Evolutionary conservation across 148 eudicot species (phyloP).

Genomic region (Camellia lanceoleosa): DNA sequence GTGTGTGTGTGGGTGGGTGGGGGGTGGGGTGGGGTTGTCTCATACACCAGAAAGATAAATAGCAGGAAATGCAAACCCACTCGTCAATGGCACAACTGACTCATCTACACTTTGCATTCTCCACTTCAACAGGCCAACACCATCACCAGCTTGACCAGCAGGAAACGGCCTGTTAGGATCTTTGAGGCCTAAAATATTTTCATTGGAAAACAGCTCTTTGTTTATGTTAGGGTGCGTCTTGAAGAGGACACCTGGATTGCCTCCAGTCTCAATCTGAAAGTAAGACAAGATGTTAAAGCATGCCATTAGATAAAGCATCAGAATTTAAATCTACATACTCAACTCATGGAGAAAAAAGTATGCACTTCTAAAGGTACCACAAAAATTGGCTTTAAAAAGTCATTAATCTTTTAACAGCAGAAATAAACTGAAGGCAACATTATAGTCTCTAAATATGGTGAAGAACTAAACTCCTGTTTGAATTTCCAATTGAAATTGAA

Average conservation of each 20-base stretch:
- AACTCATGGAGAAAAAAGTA: not conserved
- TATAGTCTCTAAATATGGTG: not conserved
- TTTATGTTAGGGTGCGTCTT: constrained; percentile 94
- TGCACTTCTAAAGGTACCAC: not conserved
- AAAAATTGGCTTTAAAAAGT: not conserved
- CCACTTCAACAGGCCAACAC: constrained; percentile 86
- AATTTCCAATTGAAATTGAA: too few relatives aligned
- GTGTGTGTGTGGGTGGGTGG: too few relatives aligned
- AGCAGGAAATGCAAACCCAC: constrained; percentile 41
- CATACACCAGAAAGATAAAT: not conserved
- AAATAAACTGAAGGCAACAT: not conserved
- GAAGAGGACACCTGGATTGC: constrained; percentile 64
- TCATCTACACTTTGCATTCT: constrained; percentile 90
- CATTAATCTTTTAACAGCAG: too few relatives aligned
- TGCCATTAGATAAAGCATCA: not conserved
- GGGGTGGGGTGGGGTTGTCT: not conserved
- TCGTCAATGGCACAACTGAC: constrained; percentile 75
- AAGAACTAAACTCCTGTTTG: too few relatives aligned
- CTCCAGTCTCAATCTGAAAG: constrained; percentile 75
- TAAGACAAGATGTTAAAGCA: constrained; percentile 5
- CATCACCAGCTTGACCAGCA: constrained; percentile 72
- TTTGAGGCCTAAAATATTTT: constrained; percentile 83
- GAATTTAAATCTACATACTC: not conserved
- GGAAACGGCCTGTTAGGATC: constrained; percentile 94
- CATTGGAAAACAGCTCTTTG: constrained; percentile 69